phyloP scores from a whole-genome alignment of 352 stramenopile genomes.

The Phytopythium aichiense region DNA sequence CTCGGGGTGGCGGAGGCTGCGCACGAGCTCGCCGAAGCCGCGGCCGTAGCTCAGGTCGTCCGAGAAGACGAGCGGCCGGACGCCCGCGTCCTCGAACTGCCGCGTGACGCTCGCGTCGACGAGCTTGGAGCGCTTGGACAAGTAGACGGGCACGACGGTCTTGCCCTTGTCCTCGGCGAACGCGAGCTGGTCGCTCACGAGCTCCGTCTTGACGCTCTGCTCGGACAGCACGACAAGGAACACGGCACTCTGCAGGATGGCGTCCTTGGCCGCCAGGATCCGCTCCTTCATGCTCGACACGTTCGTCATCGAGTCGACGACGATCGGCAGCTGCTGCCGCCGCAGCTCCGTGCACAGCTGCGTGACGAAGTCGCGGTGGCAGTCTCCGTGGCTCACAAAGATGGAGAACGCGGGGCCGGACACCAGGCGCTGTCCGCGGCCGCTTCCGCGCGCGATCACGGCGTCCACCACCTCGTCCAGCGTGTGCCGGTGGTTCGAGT shows the following conservation, averaged over 20 bases:
- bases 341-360: constrained; percentile 48
- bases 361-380: constrained; percentile 63
- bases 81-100: constrained; percentile 30
- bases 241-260: constrained; percentile 62
- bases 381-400: constrained; percentile 77
- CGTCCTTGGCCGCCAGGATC: constrained; percentile 72
- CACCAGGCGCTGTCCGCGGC: constrained; percentile 14
- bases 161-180: constrained; percentile 83
- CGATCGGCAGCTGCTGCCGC: constrained; percentile 40
- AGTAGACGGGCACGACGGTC: constrained; percentile 69
- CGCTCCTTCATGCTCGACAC: constrained; percentile 74
- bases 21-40: constrained; percentile 51
- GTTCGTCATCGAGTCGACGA: constrained; percentile 64
- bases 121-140: constrained; percentile 40
- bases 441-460: constrained; percentile 34
- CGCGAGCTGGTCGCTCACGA: constrained; percentile 79
- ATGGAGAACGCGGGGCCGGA: constrained; percentile 37
- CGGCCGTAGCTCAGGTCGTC: constrained; percentile 65
- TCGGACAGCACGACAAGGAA: constrained; percentile 76
- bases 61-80: constrained; percentile 43
- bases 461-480: constrained; percentile 62
- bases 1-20: constrained; percentile 31
- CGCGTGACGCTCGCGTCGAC: constrained; percentile 32
- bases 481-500: constrained; percentile 9
- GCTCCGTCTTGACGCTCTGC: constrained; percentile 70